Evolutionary conservation across 257 asterid genomes (phyloP), one percentile per base, ranked within the genome.

Genomic region (Buddleja alternifolia): DNA sequence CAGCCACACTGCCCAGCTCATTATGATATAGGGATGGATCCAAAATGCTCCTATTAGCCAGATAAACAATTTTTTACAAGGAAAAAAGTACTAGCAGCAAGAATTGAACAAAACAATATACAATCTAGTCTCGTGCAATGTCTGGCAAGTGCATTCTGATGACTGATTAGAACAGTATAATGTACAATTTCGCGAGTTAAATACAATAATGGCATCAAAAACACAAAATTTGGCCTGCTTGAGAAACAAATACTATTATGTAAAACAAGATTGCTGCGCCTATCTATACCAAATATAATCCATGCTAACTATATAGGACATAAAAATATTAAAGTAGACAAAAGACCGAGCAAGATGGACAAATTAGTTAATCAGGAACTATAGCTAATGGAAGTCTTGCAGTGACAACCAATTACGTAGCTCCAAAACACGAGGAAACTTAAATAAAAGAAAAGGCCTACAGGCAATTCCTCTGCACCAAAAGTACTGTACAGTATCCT

Each of bases 401-500:
- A 29, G 5, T 29, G 34, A 1, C 34, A 29, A 29, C 34, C 34
- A 29, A 29, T 29, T 29, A 29, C 83, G 70, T 73, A 4, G 74
- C 50, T 45, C 34, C 71, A 68, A 68, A 65, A 69, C 64, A 53
- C 54, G 61, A 61, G 36, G 69, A 77, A 72, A 61, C 81, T 65
- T 67, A 80, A 77, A 53, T 36, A 60, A 47, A n/a, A 48, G 52
- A 48, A 63, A 72, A 67, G 5, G 67, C 73, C 78, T 48, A 60
- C 46, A 44, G 34, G 78, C 45, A 69, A 50, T 62, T 58, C 79
- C 74, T 66, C 73, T 53, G 73, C 75, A 73, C 66, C 75, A 61
- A 69, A 72, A 75, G 79, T 88, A 78, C 93, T 90, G 93, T 85
- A 93, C 97, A 90, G 86, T 82, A 84, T 88, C 88, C 51, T 79